Base-by-base conservation (phyloP, 2,329 filamentous ascomycete genomes). In the Amylocarpus encephaloides region DNA sequence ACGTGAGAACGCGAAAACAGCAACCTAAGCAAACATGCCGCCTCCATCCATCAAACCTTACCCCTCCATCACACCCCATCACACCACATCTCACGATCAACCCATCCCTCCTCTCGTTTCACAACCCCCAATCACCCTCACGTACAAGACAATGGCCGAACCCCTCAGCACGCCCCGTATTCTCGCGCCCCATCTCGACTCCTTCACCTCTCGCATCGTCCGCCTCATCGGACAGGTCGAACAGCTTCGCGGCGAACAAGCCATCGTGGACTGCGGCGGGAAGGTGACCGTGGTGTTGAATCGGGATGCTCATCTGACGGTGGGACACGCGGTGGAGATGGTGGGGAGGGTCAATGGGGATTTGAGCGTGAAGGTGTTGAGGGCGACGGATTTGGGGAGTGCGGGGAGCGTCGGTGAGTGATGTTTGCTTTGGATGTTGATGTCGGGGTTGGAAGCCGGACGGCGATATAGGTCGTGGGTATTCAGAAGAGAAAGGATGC, bases 211-310 rank as follows among this genome's bases (percentile, higher is more conserved):
- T 59, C 78, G 80, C 58, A 87, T 86, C 55, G 87, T 97, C 55
- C 90, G 90, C 61, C 75, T 97, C 49, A 77, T 95, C 5, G 93
- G 93, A 62, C 90, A 86, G 62, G 90, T 97, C 42, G 79, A 80
- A 3, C 84, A 93, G 62, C 75, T 97, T 19, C 83, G 84, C 46
- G 91, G 91, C 59, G 87, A 93, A 46, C 78, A 80, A 45, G 92
- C 90, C 0, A 81, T 82, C 5, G 78, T 97, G 29, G 89, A 95
- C 50, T 85, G 88, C 5, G 85, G 82, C 22, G 92, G 92, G 0
- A 78, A 82, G 18, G 79, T 96, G 22, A 87, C 83, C 0, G 75
- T 89, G 1, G 72, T 85, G 15, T 68, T 97, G 58, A 90, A 88
- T 65, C 76, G 84, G 45, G 85, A 91, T 52, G 73, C 79, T 1